Conservation (phyloP, 192 early-diverging fungal genomes). For the Coemansia sp. region DNA sequence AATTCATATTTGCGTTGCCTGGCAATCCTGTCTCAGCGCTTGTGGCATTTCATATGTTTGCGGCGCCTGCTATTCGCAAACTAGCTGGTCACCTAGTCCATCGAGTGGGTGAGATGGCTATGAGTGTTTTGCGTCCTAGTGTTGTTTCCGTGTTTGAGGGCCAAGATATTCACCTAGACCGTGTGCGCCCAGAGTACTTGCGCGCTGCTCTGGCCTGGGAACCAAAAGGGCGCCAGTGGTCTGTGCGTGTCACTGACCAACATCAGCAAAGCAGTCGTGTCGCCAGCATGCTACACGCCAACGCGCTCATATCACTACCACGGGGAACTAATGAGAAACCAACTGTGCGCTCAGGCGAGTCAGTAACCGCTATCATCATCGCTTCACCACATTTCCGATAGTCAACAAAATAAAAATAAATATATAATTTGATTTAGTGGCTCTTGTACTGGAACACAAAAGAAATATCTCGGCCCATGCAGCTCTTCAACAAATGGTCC, state of each 20-base stretch:
- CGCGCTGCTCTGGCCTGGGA: constrained; percentile 33
- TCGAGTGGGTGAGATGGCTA: constrained; percentile 17
- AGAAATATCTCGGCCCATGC: constrained; percentile 65
- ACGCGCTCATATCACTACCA: constrained; percentile 78
- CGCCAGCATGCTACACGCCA: constrained; percentile 73
- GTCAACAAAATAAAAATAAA: neutral
- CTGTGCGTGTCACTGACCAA: constrained; percentile 59
- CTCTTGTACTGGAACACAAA: constrained; percentile 82
- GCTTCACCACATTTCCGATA: constrained; percentile 10
- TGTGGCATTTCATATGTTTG: constrained; percentile 90
- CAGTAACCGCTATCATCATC: constrained; percentile 32
- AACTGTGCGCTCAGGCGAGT: constrained; percentile 11
- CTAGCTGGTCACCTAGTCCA: constrained; percentile 63
- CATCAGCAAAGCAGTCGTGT: constrained; percentile 80
- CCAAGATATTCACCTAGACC: constrained; percentile 48
- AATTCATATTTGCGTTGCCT: constrained; percentile 82
- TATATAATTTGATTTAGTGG: constrained; percentile 34
- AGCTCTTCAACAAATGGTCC: constrained; percentile 63
- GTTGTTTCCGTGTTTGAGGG: constrained; percentile 71
- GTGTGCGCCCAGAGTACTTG: constrained; percentile 33
- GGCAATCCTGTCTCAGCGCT: constrained; percentile 93
- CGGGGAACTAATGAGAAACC: constrained; percentile 31
- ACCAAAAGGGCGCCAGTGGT: constrained; percentile 22
- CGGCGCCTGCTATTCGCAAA: constrained; percentile 77
- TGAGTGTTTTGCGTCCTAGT: constrained; percentile 58